Evolutionary conservation across 2,329 filamentous ascomycete genomes (phyloP).

Genomic region (Neoscytalidium dimidiatum): DNA sequence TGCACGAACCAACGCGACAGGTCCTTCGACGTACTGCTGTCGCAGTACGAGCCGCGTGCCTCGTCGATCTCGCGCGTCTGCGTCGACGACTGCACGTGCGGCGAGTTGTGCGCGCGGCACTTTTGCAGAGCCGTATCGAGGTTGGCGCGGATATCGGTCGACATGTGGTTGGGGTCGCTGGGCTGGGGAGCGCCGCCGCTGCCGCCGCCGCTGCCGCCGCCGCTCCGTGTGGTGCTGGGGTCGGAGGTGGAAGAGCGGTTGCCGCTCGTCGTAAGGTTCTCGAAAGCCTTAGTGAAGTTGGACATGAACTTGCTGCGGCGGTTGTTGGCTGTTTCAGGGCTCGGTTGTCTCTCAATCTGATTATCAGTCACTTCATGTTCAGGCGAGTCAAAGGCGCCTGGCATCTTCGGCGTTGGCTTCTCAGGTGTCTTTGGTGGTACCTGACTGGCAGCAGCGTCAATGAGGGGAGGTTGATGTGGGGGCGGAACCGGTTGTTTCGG

Average conservation of each 20-base stretch:
- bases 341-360: slow-evolving; percentile 27
- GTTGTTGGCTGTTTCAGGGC: slow-evolving; percentile 34
- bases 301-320: slow-evolving; percentile 33
- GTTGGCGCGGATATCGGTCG: slow-evolving; percentile 27
- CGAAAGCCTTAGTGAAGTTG: slow-evolving; percentile 28
- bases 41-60: slow-evolving; percentile 77
- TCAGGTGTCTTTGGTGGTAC: slow-evolving; percentile 26
- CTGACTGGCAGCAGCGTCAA: slow-evolving; percentile 11
- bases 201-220: background rate
- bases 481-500: slow-evolving; percentile 36
- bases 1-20: slow-evolving; percentile 43
- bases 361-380: slow-evolving; percentile 28
- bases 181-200: background rate
- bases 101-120: slow-evolving; percentile 74
- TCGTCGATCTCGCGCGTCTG: slow-evolving; percentile 75
- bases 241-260: slow-evolving; percentile 27
- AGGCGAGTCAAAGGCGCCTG: slow-evolving; percentile 39
- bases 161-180: slow-evolving; percentile 14
- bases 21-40: slow-evolving; percentile 72
- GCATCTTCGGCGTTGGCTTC: slow-evolving; percentile 29
- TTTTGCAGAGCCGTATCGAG: slow-evolving; percentile 69
- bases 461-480: slow-evolving; percentile 7
- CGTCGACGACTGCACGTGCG: slow-evolving; percentile 71
- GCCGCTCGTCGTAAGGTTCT: slow-evolving; percentile 13
- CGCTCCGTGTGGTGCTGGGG: background rate